A percentile compares a stretch with the other conserved stretches of the same genome.
These are phyloP conservation scores for Ulmus americana DNA, from an alignment of 331 rosid species.

Conservation along the genomic window DNA sequence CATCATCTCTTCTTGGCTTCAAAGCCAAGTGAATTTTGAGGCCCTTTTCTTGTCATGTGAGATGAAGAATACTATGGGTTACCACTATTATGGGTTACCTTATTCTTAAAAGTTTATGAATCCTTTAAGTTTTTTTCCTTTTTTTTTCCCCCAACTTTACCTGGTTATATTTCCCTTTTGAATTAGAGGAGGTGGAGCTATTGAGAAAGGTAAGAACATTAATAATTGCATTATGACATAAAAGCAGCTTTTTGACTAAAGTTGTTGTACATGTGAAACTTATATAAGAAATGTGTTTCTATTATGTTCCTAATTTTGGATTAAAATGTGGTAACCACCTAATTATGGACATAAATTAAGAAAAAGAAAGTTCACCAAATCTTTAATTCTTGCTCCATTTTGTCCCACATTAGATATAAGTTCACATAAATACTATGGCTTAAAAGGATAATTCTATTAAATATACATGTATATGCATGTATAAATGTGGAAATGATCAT, in stretches of 20 bases:
- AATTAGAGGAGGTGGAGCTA: constrained; percentile 32
- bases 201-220: constrained; percentile 32
- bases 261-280: constrained; percentile 3
- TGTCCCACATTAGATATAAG: no score
- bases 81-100: not conserved
- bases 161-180: constrained; percentile 28
- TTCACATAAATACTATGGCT: no score
- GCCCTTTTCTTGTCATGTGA: constrained; percentile 19
- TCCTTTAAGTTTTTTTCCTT: no score
- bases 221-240: constrained; percentile 8
- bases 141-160: constrained; percentile 11
- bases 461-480: no score
- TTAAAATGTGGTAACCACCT: not conserved
- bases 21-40: constrained; percentile 46
- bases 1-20: constrained; percentile 52
- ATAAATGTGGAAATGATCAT: not conserved
- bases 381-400: no score
- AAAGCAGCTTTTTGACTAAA: constrained; percentile 13
- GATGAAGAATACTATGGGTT: constrained; percentile 21
- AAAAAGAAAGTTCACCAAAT: constrained; percentile 6
- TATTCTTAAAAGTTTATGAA: no score
- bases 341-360: not conserved
- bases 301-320: not conserved
- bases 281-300: not conserved
- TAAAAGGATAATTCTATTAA: no score